Evolutionary conservation across 2,329 filamentous ascomycete species (phyloP).

Genomic region (Ceratocystis albifundus): DNA sequence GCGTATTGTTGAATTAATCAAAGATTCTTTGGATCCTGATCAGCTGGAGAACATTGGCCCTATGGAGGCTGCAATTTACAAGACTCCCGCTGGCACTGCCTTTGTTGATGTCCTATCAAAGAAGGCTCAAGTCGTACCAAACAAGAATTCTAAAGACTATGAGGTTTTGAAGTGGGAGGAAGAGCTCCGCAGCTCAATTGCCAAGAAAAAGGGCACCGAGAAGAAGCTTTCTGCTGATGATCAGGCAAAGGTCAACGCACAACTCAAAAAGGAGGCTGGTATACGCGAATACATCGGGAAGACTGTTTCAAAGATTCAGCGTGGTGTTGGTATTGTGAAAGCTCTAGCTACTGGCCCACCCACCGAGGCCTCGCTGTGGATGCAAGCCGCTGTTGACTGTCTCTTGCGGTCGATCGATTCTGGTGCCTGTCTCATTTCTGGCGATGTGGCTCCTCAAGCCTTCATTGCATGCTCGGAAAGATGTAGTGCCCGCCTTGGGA

Average conservation of each 20-base stretch:
- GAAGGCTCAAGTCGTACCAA: conserved; percentile 59
- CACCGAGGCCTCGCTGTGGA: conserved; percentile 81
- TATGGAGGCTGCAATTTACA: conserved; percentile 83
- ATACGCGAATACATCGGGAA: conserved; percentile 63
- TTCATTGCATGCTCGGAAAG: conserved; percentile 72
- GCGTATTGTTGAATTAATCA: conserved; percentile 61
- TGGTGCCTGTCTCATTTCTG: conserved; percentile 70
- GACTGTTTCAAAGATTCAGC: conserved; percentile 58
- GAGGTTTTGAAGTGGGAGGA: conserved; percentile 96
- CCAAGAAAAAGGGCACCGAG: conserved; percentile 82
- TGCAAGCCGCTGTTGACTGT: conserved; percentile 64
- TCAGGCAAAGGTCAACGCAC: conserved; percentile 77
- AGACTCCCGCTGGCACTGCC: conserved; percentile 74
- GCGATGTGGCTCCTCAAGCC: conserved; percentile 62
- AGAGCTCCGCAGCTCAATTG: conserved; percentile 73
- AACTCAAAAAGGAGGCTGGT: conserved; percentile 72
- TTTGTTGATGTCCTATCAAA: conserved; percentile 87
- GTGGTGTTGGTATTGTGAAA: conserved; percentile 76
- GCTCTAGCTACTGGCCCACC: conserved; percentile 76
- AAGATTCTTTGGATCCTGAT: conserved; percentile 57
- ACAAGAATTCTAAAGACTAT: conserved; percentile 90
- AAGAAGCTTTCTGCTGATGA: conserved; percentile 89
- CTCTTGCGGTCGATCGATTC: conserved; percentile 65
- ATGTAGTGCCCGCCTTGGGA: conserved; percentile 60
- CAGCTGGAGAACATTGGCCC: conserved; percentile 65